These are phyloP conservation scores for Priceomyces haplophilus DNA, from an alignment of 805 yeast species.

Conservation along the genomic window DNA sequence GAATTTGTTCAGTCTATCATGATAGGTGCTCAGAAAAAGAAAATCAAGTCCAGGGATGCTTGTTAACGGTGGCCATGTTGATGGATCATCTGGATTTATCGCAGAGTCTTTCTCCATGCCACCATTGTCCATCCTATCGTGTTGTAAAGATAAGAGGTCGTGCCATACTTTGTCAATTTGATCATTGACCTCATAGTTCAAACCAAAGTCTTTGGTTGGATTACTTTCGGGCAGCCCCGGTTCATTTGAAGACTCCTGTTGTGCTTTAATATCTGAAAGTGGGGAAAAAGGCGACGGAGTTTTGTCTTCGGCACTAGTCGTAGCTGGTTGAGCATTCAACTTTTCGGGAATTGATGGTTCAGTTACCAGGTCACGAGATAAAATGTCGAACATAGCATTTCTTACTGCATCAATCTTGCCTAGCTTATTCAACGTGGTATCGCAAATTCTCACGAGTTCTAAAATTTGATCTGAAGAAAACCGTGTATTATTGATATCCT, in stretches of 20 bases:
- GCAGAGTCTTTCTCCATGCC: background rate
- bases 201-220: conserved; percentile 8
- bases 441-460: conserved; percentile 27
- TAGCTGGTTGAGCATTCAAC: background rate
- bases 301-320: background rate
- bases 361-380: background rate
- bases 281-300: background rate
- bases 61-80: background rate
- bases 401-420: conserved; percentile 15
- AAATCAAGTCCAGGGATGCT: background rate
- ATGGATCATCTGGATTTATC: background rate
- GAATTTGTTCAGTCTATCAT: background rate
- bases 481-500: conserved; percentile 10
- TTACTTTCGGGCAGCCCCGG: background rate
- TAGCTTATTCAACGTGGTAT: conserved; percentile 20
- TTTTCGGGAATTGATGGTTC: background rate
- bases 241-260: background rate
- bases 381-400: background rate
- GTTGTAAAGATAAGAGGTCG: conserved; percentile 29
- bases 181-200: conserved; percentile 21
- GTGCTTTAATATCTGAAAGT: no score
- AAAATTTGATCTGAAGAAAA: conserved; percentile 21
- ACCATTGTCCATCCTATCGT: conserved; percentile 12
- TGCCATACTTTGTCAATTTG: conserved; percentile 37
- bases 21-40: background rate